Evolutionary conservation across 345 rosid genomes (phyloP), one percentile per base, ranked within the genome.

Genomic region (Camelina neglecta): DNA sequence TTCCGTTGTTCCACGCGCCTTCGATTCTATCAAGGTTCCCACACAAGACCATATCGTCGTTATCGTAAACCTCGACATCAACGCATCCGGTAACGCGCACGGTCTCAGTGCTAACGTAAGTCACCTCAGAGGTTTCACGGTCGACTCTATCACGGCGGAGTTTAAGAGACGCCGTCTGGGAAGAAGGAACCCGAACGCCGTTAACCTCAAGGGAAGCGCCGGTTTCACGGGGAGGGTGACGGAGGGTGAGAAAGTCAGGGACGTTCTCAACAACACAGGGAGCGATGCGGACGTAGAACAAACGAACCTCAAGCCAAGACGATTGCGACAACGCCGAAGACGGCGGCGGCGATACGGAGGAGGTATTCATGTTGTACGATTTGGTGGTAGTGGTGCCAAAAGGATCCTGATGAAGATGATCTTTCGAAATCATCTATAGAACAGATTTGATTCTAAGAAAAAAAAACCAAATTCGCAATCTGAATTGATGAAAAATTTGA

Each of bases 11-110:
- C 92, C 93, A 87, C 26, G 81, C 79, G 23, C 88, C 85, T 71
- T 91, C 97, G 68, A 88, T 80, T 65, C 94, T 86, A 81, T 90
- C 95, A 67, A 92, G 66, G 12, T 91, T 90, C 2, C 98, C 98
- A 56, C 95, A 94, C 68, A 94, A 65, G 3, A 90, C 73, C 82
- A 85, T 75, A 18, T 85, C 94, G 2, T 67, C 81, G 7, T 77
- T 71, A 72, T 90, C 88, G 64, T 85, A 75, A 4, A 88, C 97
- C 86, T 92, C 97, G 73, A 94, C 86, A 68, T 92, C 96, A 12
- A 89, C 82, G 20, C 86, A 91, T 8, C 98, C 95, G 0, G 93
- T 84, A 16, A 90, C 83, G 15, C 93, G 88, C 16, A 94, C 92
- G 77, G 85, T 74, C 59, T 94, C 96, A 15, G 97, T 94, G 87